Evolutionary conservation across 306 rosid genomes (phyloP).

Genomic region (Cicer cuneatum): DNA sequence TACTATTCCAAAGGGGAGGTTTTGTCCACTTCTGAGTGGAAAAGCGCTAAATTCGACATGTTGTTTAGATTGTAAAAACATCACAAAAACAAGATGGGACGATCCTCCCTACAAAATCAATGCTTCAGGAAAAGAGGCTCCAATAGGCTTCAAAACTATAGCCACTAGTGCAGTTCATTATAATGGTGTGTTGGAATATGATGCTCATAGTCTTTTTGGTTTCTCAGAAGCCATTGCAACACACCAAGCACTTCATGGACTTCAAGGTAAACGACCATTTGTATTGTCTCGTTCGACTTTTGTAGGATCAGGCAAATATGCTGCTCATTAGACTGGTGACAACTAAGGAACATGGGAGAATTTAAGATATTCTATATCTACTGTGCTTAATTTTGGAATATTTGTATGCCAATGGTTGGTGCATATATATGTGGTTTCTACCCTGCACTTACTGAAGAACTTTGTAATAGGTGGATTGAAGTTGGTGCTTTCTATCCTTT

Average conservation of each 20-base stretch:
- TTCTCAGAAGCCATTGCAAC: conserved; percentile 85
- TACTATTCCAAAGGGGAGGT: conserved; percentile 64
- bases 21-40: conserved; percentile 59
- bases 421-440: conserved; percentile 92
- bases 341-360: conserved; percentile 85
- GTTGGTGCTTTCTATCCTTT: conserved; percentile 95
- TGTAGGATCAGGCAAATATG: conserved; percentile 89
- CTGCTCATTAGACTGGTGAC: conserved; percentile 98
- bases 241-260: conserved; percentile 76
- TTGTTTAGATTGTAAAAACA: conserved; percentile 88
- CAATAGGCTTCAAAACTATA: conserved; percentile 82
- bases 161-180: conserved; percentile 93
- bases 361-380: conserved; percentile 81
- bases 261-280: conserved; percentile 85
- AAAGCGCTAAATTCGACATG: conserved; percentile 75
- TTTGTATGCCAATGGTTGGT: conserved; percentile 98
- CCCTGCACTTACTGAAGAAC: conserved; percentile 89
- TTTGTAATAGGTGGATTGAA: conserved; percentile 96
- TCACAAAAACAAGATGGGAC: conserved; percentile 81
- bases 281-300: conserved; percentile 81
- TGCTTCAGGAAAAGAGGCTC: conserved; percentile 73
- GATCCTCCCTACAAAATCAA: conserved; percentile 95
- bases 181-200: conserved; percentile 82
- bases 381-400: conserved; percentile 85
- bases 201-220: conserved; percentile 92